Conservation (phyloP, 2,329 filamentous ascomycete species). For the Huntiella moniliformis region DNA sequence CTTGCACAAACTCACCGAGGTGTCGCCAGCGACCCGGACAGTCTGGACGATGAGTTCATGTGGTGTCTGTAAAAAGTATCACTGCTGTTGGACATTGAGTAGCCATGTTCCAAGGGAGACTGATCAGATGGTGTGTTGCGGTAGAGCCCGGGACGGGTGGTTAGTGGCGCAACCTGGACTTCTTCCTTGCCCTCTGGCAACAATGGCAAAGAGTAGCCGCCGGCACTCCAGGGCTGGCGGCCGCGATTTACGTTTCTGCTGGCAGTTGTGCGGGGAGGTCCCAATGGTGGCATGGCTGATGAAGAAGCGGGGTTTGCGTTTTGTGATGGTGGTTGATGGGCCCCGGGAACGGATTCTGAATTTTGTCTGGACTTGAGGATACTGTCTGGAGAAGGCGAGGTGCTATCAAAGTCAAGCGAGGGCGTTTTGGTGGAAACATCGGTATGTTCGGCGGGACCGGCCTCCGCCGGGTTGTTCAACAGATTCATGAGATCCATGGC, state of each 20-base stretch:
- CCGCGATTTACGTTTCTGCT: conserved; percentile 16
- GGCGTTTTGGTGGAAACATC: conserved; percentile 9
- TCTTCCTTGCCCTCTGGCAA: conserved; percentile 21
- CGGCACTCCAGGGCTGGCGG: conserved; percentile 29
- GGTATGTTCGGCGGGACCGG: not conserved
- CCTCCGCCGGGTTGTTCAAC: conserved; percentile 9
- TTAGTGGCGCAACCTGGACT: conserved; percentile 13
- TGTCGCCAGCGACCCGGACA: conserved; percentile 11
- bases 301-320: not conserved
- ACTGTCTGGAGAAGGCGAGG: conserved; percentile 19
- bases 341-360: conserved; percentile 8
- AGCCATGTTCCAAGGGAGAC: conserved; percentile 10
- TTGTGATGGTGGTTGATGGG: conserved; percentile 1
- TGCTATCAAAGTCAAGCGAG: conserved; percentile 10
- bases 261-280: conserved; percentile 4
- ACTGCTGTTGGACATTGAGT: conserved; percentile 14
- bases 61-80: conserved; percentile 15
- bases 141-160: conserved; percentile 5
- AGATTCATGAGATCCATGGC: conserved; percentile 11
- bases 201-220: conserved; percentile 28
- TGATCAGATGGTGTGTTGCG: conserved; percentile 11
- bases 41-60: conserved; percentile 13
- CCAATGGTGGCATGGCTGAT: conserved; percentile 4
- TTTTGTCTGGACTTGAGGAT: conserved; percentile 8
- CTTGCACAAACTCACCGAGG: conserved; percentile 7